These are phyloP conservation scores for Collybia sp. DNA, from an alignment of 768 basidiomycete species.

Conservation along the genomic window DNA sequence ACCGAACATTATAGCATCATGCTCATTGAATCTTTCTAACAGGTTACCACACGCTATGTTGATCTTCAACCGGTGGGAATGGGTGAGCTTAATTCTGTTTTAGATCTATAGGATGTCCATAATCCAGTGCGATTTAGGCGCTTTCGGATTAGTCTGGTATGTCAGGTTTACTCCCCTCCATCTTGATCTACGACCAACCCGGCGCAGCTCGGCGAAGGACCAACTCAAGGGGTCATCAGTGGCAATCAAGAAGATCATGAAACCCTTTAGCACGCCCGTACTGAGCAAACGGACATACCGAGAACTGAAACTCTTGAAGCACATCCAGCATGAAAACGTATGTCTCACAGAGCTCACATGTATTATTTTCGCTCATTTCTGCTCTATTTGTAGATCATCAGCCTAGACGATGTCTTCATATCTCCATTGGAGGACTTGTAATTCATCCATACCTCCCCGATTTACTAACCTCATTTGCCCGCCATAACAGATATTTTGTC, in stretches of 20 bases:
- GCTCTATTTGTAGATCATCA: slow-evolving; percentile 74
- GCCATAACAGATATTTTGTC: slow-evolving; percentile 81
- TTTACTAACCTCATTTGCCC: slow-evolving; percentile 3
- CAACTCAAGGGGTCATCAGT: slow-evolving; percentile 91
- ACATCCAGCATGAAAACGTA: slow-evolving; percentile 98
- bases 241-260: slow-evolving; percentile 99
- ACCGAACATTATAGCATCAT: slow-evolving; percentile 9
- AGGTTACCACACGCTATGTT: slow-evolving; percentile 98
- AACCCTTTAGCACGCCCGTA: slow-evolving; percentile 99
- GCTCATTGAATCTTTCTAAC: slow-evolving; percentile 15
- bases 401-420: slow-evolving; percentile 97
- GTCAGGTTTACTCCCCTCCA: slow-evolving; percentile 14
- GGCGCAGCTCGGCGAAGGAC: slow-evolving; percentile 81
- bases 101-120: slow-evolving; percentile 5
- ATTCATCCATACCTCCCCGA: slow-evolving; percentile 21
- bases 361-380: slow-evolving; percentile 1
- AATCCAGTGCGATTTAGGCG: slow-evolving; percentile 45
- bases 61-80: slow-evolving; percentile 99
- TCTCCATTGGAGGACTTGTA: slow-evolving; percentile 98
- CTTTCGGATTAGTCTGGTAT: slow-evolving; percentile 97
- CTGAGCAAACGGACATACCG: slow-evolving; percentile 96
- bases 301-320: slow-evolving; percentile 96
- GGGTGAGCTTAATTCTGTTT: slow-evolving; percentile 53
- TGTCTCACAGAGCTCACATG: slow-evolving; percentile 17
- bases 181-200: slow-evolving; percentile 4